Evolutionary conservation across 495 filamentous ascomycete genomes (phyloP).

Genomic region (Trichoderma asperelloides): DNA sequence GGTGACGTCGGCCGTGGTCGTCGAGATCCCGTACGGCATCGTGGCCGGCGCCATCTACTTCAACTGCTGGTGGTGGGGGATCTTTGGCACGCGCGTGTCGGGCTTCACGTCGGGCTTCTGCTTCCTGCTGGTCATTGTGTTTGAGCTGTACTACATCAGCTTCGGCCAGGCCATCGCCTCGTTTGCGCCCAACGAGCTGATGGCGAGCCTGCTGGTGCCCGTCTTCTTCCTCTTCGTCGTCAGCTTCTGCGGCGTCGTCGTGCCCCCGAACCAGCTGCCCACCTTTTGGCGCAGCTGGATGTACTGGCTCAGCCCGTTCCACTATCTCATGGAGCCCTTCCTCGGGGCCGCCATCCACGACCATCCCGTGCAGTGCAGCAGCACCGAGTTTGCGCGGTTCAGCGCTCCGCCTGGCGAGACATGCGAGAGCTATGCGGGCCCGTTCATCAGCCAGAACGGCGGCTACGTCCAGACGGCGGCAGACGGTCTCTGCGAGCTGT

Average conservation of each 20-base stretch:
- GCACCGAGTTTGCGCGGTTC: conserved; percentile 50
- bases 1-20: conserved; percentile 41
- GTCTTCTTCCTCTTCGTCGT: conserved; percentile 56
- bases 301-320: conserved; percentile 58
- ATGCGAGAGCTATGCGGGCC: conserved; percentile 43
- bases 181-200: conserved; percentile 60
- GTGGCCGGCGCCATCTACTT: conserved; percentile 32
- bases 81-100: conserved; percentile 29
- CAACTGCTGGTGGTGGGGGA: conserved; percentile 55
- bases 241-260: conserved; percentile 55
- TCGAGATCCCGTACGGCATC: conserved; percentile 47
- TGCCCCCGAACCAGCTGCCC: conserved; percentile 45
- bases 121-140: conserved; percentile 45
- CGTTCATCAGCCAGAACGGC: conserved; percentile 33
- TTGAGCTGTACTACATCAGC: conserved; percentile 63
- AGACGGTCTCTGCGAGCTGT: conserved; percentile 21
- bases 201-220: conserved; percentile 60
- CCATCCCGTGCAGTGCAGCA: conserved; percentile 44
- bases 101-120: conserved; percentile 50
- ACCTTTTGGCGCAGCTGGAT: conserved; percentile 57
- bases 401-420: conserved; percentile 39
- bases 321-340: conserved; percentile 52
- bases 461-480: conserved; percentile 43
- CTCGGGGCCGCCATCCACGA: conserved; percentile 46
- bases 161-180: conserved; percentile 72